Conservation (phyloP, 331 rosid species). For the Malus hybrid region DNA sequence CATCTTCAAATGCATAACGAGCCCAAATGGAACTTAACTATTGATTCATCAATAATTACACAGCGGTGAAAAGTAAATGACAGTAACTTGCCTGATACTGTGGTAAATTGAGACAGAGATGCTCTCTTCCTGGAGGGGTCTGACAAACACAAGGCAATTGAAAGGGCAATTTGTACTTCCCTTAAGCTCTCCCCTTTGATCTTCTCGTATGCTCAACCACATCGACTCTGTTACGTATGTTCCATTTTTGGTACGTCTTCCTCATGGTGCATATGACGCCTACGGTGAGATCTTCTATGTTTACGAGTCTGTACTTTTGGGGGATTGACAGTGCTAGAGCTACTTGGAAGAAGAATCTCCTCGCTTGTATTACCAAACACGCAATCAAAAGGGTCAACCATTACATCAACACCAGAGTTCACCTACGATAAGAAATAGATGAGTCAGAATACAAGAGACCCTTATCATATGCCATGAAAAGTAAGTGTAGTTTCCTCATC, state of each 20-base stretch:
- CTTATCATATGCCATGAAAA: neutral
- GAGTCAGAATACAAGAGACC: neutral
- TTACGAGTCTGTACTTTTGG: slow-evolving; percentile 28
- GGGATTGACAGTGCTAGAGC: slow-evolving; percentile 34
- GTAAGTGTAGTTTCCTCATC: neutral
- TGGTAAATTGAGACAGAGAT: neutral
- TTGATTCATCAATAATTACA: neutral
- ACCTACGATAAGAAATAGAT: slow-evolving; percentile 20
- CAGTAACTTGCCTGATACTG: neutral
- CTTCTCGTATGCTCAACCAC: slow-evolving; percentile 4
- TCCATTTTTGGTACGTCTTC: slow-evolving; percentile 23
- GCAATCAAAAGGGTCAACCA: slow-evolving; percentile 60
- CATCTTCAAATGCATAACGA: neutral
- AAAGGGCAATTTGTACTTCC: neutral
- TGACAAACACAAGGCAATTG: neutral
- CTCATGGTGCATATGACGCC: slow-evolving; percentile 47
- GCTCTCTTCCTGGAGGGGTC: neutral
- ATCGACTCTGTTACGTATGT: slow-evolving; percentile 12
- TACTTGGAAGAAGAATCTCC: slow-evolving; percentile 29
- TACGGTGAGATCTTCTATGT: slow-evolving; percentile 59
- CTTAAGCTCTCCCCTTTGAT: neutral
- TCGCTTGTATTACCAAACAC: slow-evolving; percentile 56
- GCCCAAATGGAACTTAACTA: neutral
- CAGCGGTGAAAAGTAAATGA: neutral
- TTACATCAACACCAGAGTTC: slow-evolving; percentile 27